Percentiles rank a stretch among this genome's conserved stretches.
These are phyloP conservation scores for Herpetomonas samuelpessoai DNA, from an alignment of 208 protist genomes.

Conservation along the genomic window DNA sequence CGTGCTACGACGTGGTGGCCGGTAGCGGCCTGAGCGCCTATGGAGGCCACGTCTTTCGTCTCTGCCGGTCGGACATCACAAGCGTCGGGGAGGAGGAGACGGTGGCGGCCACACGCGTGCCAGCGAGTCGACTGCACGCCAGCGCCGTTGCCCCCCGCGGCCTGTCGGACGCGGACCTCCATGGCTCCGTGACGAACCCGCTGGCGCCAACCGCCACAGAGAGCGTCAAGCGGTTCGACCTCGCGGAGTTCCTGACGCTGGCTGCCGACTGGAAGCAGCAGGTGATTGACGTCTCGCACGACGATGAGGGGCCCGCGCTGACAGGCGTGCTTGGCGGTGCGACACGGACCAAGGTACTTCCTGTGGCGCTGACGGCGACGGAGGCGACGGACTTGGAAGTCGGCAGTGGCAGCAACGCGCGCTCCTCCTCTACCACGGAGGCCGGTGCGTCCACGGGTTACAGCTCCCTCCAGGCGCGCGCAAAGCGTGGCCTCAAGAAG, in stretches of 20 bases:
- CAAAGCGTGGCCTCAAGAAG: background rate
- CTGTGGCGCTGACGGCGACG: constrained; percentile 6
- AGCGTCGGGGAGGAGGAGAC: constrained; percentile 19
- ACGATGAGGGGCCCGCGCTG: background rate
- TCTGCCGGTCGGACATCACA: constrained; percentile 10
- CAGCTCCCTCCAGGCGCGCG: background rate
- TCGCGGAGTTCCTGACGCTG: background rate
- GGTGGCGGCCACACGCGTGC: background rate
- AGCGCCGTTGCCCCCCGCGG: constrained; percentile 1
- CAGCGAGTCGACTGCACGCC: background rate
- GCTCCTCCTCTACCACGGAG: too few relatives aligned
- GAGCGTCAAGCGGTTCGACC: background rate
- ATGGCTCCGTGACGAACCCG: too few relatives aligned
- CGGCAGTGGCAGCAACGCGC: too few relatives aligned
- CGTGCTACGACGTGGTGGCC: constrained; percentile 12
- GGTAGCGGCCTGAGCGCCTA: constrained; percentile 10
- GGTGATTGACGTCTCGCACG: background rate
- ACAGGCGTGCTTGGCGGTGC: background rate
- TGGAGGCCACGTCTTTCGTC: constrained; percentile 17
- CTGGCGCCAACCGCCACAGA: background rate
- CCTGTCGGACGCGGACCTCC: background rate
- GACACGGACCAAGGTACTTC: background rate
- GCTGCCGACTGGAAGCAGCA: background rate
- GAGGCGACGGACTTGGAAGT: constrained; percentile 30
- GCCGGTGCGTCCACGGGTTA: background rate